Evolutionary conservation across 2,329 filamentous ascomycete genomes (phyloP), one percentile per base, ranked within the genome.

Genomic region (Xylariaceae sp.): DNA sequence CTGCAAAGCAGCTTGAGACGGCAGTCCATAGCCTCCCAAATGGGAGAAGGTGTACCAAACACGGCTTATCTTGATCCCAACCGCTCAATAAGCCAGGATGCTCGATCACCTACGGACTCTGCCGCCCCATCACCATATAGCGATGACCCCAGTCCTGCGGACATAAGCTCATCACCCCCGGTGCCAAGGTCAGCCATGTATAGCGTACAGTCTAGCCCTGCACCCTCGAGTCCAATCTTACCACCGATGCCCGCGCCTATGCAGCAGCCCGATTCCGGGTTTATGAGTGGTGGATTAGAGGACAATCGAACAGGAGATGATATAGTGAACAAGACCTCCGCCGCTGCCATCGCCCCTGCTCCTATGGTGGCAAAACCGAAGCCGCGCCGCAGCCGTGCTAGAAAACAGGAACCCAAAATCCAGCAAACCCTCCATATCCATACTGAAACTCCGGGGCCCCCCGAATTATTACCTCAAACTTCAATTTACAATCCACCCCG

Each of bases 141-240:
- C 32, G 81, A 83, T 47, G 82, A 79, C 46, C 79, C 88, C 50
- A 95, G 91, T 46, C 88, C 91, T 3, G 85, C 85, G 42, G 89
- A 91, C 48, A 91, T 97, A 63, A 89, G 89, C 1, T 97, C 94
- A 0, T 97, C 93, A 3, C 93, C 93, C 11, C 94, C 94, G 1
- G 80, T 95, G 1, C 85, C 92, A 58, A 81, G 84, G 59, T 81
- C 81, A 30, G 77, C 79, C 24, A 72, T 78, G 36, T 85, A 78
- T 61, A 75, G 64, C 47, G 58, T 80, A 24, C 77, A 70, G 44
- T 83, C 81, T 2, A 85, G 83, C 53, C 86, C 88, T 4, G 83
- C 84, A 23, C 84, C 87, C 21, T 96, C 92, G 2, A 97, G 93
- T 67, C 94, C 93, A 2, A 81, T 85, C 36, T 78, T 92, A 43